phyloP scores from a whole-genome alignment of 1,139 yeast species.

The Diutina neorugosa region DNA sequence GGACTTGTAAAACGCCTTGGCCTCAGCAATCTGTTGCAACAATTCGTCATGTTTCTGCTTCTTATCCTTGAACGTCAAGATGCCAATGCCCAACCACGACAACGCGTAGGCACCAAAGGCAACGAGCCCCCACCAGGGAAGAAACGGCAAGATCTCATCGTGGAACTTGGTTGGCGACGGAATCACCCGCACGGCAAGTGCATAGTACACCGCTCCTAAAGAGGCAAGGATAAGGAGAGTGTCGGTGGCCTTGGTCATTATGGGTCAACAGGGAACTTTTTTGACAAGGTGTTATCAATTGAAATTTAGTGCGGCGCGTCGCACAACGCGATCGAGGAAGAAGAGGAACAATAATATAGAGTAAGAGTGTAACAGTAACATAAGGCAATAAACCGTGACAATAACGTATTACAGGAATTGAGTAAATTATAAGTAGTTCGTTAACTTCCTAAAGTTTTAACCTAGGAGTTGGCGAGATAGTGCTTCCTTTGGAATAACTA shows the following conservation, averaged over 20 bases:
- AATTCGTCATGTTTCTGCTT: conserved; percentile 58
- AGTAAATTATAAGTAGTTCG: no score
- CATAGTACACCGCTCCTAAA: conserved; percentile 40
- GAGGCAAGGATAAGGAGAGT: conserved; percentile 37
- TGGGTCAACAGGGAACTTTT: no score
- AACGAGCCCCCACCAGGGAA: conserved; percentile 66
- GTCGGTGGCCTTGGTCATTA: conserved; percentile 70
- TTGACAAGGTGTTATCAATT: neutral
- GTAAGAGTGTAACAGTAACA: no score
- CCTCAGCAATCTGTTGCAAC: conserved; percentile 52
- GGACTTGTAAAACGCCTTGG: conserved; percentile 44
- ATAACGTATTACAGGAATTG: no score
- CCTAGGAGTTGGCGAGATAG: no score
- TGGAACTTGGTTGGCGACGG: conserved; percentile 42
- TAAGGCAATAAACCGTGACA: no score
- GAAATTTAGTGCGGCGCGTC: neutral
- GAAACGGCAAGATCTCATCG: conserved; percentile 45
- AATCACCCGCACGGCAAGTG: conserved; percentile 39
- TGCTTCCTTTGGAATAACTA: no score
- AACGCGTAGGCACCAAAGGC: conserved; percentile 65
- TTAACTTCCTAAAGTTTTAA: no score
- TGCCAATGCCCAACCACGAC: conserved; percentile 61
- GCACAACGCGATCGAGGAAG: neutral
- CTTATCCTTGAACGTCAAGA: conserved; percentile 61
- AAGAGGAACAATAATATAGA: no score